Conservation (phyloP, 202 grass and related monocot species). For the Panicum virgatum region DNA sequence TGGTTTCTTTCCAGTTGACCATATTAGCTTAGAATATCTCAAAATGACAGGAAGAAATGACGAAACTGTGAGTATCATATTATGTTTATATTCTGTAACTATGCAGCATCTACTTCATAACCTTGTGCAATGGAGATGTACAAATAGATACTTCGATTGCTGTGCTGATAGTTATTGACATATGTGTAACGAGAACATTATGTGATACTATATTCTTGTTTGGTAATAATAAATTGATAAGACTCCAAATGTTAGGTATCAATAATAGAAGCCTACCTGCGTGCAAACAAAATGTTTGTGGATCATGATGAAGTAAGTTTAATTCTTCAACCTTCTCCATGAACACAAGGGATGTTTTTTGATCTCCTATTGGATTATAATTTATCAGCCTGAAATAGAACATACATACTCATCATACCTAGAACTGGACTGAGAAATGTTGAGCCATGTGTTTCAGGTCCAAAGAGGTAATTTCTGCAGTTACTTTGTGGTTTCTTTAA, state of each 20-base stretch:
- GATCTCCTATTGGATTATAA: background rate
- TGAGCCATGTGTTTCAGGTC: conserved; percentile 76
- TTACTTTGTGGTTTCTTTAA: background rate
- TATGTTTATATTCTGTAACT: background rate
- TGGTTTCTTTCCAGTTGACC: conserved; percentile 93
- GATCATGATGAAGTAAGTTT: conserved; percentile 65
- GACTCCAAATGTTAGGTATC: conserved; percentile 44
- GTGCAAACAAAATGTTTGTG: conserved; percentile 85
- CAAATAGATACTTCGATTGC: background rate
- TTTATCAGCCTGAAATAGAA: conserved; percentile 67
- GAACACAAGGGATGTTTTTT: background rate
- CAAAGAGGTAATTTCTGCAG: conserved; percentile 57
- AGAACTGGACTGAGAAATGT: conserved; percentile 65
- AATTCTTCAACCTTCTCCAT: background rate
- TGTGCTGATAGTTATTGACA: background rate
- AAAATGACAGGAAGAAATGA: conserved; percentile 75
- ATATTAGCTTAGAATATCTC: conserved; percentile 68
- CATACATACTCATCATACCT: conserved; percentile 75
- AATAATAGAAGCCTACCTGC: conserved; percentile 78
- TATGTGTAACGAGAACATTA: background rate
- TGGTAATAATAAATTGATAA: background rate
- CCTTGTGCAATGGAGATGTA: background rate
- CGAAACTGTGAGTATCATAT: conserved; percentile 37
- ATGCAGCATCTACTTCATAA: background rate
- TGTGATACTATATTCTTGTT: background rate